Evolutionary conservation across 2,329 filamentous ascomycete genomes (phyloP), one percentile per base, ranked within the genome.

Genomic region (Diaporthe helianthi): DNA sequence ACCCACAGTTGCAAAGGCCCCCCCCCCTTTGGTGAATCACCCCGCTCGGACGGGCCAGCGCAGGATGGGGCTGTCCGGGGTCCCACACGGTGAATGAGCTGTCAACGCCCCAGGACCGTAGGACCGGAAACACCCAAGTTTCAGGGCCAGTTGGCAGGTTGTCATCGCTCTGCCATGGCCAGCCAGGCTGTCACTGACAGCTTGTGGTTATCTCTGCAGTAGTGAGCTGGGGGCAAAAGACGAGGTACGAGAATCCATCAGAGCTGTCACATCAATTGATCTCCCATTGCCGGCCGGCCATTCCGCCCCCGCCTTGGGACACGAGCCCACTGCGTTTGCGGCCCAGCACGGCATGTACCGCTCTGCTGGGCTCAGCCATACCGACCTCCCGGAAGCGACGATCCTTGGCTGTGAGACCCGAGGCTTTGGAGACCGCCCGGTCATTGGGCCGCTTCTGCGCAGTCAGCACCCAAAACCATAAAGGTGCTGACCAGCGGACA

Each of bases 321-420:
- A 29, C 31, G 46, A 53, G 61, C 61, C 46, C 52, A 46, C 51
- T 66, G n/a, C 17, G 26, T 36, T 46, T 36, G 38, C 51, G 51
- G 33, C 51, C 9, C 52, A 36, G 52, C 52, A 26, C 52, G 41
- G 49, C 63, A 65, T 36, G 51, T 67, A 67, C 64, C 64, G 41
- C 65, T 31, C 17, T 12, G 29, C 31, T 58, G 65, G 65, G 52
- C 41, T 55, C 65, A 49, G 31, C 65, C 29, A 53, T 65, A 41
- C 65, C 65, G 65, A 53, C 65, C 41, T 26, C 46, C 36, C 65
- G 65, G 65, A 67, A 58, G 52, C 65, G 65, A 67, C 52, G 31
- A 58, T 67, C 65, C 65, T 67, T 67, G 53, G 52, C 52, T 67
- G 52, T 31, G 52, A 58, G 46, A 67, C 65, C 65, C 65, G 65